Base-by-base conservation (phyloP, 257 asterid species). In the Marsdenia floribunda region DNA sequence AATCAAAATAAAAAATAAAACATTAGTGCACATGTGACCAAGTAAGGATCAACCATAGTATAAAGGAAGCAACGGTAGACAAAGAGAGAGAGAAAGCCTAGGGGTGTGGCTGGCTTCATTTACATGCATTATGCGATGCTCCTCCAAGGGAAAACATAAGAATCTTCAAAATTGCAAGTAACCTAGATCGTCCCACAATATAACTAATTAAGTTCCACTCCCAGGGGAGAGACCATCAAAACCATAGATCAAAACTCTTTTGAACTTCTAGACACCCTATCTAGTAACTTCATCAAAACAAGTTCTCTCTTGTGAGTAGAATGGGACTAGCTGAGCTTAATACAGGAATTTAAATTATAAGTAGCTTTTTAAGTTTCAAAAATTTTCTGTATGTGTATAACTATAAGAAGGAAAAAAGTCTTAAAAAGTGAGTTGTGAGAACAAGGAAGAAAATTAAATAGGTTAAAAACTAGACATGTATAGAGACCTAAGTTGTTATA, bases 401-500 rank as follows among this genome's bases (percentile, higher is more conserved):
- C 35, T 29, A 0, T 22, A 14, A 63, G 18, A 63, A 63, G n/a
- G 46, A 63, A 63, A 0, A 19, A 37, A 37, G 26, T 12, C 10
- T 44, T 8, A 44, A 44, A 44, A 44, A 8, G 12, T 44, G 49
- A 44, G 49, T 44, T 42, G 47, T 6, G 9, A 42, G 42, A 10
- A 42, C 10, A 42, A 33, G 44, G 44, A 63, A 65, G 18, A 65
- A 38, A 65, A 2, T 29, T 38, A 38, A 46, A 38, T 65, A 37
- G 29, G 50, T 37, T 38, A 38, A 66, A 38, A 8, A 4, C 12
- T 44, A 54, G 21, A n/a, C 0, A 7, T n/a, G 6, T 26, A 78
- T 61, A 80, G 61, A 74, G 74, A 95, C 99, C 99, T 90, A 95
- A 82, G 82, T 95, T 95, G 77, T 95, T 95, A 75, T 95, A 95